Conservation (phyloP, 768 basidiomycete genomes). For the Lactarius psammicola region DNA sequence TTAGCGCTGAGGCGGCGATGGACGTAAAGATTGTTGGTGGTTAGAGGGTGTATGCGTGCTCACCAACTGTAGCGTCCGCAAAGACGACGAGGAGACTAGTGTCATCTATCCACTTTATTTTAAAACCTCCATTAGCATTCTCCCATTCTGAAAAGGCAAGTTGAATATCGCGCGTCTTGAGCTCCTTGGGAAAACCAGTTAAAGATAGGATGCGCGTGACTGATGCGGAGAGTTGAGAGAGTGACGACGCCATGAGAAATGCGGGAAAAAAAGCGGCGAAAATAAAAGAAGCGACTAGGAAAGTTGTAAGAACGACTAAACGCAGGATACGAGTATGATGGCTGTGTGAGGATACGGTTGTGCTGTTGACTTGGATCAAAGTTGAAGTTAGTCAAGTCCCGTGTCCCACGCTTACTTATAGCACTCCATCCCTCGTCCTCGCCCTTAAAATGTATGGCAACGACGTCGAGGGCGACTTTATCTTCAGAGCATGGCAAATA, state of each 20-base stretch:
- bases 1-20: conserved; percentile 11
- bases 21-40: conserved; percentile 13
- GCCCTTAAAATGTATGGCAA: conserved; percentile 17
- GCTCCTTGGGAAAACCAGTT: conserved; percentile 89
- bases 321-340: conserved; percentile 4
- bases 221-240: conserved; percentile 85
- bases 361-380: not conserved
- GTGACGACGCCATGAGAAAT: conserved; percentile 60
- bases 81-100: conserved; percentile 95
- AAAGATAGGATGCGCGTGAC: conserved; percentile 94
- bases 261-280: conserved; percentile 1
- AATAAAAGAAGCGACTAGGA: conserved; percentile 21
- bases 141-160: conserved; percentile 89
- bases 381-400: not conserved
- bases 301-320: conserved; percentile 15
- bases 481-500: conserved; percentile 29
- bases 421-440: not conserved
- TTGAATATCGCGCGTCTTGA: conserved; percentile 98
- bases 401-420: conserved; percentile 12
- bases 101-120: conserved; percentile 99
- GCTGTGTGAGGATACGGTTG: conserved; percentile 24
- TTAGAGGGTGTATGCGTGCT: conserved; percentile 39
- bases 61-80: conserved; percentile 83
- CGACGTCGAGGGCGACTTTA: conserved; percentile 25
- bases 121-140: conserved; percentile 82